These are phyloP conservation scores for Nakazawaea populi DNA, from an alignment of 805 yeast genomes.

Conservation along the genomic window DNA sequence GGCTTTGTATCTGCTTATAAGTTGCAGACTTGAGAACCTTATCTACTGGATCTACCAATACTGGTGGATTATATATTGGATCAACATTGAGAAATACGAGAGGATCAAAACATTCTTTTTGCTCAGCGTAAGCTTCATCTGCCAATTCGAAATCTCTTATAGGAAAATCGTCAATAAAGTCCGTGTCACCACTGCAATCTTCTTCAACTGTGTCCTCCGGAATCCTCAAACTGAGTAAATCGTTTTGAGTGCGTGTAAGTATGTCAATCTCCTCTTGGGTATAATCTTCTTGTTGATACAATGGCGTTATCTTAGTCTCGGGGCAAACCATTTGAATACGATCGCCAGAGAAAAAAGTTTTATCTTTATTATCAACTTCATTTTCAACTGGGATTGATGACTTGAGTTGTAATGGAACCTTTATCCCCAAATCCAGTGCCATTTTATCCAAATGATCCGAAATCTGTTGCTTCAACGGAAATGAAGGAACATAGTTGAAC, in stretches of 20 bases:
- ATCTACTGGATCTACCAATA: constrained; percentile 8
- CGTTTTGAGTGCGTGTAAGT: too few relatives aligned
- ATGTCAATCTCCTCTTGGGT: too few relatives aligned
- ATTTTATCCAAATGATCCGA: constrained; percentile 12
- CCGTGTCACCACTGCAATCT: constrained; percentile 14
- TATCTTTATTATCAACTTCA: too few relatives aligned
- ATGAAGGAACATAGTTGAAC: constrained; percentile 55
- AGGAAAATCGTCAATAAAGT: constrained; percentile 46
- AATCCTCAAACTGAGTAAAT: too few relatives aligned
- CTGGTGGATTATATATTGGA: background rate
- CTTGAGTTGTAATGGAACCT: background rate
- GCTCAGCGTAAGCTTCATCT: constrained; percentile 22
- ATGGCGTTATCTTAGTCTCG: too few relatives aligned
- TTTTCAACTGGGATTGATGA: too few relatives aligned
- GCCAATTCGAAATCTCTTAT: constrained; percentile 55
- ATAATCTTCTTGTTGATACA: too few relatives aligned
- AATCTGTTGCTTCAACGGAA: constrained; percentile 51
- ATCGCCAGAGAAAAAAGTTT: too few relatives aligned
- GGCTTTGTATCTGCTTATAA: background rate
- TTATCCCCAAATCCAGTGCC: background rate
- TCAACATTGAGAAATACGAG: constrained; percentile 22
- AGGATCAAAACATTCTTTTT: constrained; percentile 16
- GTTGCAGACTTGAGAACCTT: background rate
- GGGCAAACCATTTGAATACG: too few relatives aligned
- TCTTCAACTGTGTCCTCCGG: background rate